Conservation (phyloP, 2,329 filamentous ascomycete genomes). For the Xylariaceae sp. region DNA sequence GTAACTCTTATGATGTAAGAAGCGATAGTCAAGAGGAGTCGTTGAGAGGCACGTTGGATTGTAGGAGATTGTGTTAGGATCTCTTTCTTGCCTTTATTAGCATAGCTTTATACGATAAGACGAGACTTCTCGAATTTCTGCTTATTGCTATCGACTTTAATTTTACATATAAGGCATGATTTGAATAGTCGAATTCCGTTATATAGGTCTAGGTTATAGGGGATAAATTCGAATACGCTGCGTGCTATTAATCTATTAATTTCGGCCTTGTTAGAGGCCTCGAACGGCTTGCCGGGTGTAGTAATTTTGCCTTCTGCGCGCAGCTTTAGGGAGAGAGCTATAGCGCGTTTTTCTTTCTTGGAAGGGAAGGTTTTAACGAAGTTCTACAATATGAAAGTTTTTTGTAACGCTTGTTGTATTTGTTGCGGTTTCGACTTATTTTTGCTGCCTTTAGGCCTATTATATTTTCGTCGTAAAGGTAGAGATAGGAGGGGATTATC, state of each 20-base stretch:
- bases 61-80: background rate
- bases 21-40: background rate
- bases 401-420: background rate
- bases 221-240: background rate
- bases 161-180: background rate
- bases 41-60: background rate
- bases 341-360: background rate
- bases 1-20: background rate
- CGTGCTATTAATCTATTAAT: background rate
- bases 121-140: background rate
- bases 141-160: background rate
- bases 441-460: background rate
- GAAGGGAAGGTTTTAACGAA: background rate
- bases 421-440: background rate
- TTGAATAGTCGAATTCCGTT: background rate
- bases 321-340: background rate
- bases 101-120: background rate
- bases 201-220: background rate
- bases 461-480: background rate
- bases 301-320: background rate
- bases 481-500: no score
- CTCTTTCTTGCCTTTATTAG: background rate
- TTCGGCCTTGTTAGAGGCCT: no score
- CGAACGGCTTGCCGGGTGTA: background rate
- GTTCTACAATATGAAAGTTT: background rate